Percentiles rank a stretch among this genome's conserved stretches.
These are phyloP conservation scores for Leucosporidium yakuticum DNA, from an alignment of 768 basidiomycete genomes.

Conservation along the genomic window DNA sequence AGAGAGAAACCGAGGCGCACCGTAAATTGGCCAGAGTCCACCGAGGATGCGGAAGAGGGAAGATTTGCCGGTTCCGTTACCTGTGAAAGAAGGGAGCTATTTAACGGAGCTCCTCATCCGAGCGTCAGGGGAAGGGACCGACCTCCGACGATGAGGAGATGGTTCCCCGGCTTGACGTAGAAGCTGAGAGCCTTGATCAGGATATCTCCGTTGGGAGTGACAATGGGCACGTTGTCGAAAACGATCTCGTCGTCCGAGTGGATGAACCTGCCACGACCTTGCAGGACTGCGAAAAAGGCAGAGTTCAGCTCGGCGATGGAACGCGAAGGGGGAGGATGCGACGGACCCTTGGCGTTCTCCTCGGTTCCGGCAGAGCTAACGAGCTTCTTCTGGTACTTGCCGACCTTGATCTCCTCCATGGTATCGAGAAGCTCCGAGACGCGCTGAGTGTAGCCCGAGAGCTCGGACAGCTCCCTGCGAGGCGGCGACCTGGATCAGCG, in stretches of 20 bases:
- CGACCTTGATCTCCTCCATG: constrained; percentile 75
- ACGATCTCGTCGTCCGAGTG: constrained; percentile 69
- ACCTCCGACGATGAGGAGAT: constrained; percentile 8
- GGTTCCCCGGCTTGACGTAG: constrained; percentile 67
- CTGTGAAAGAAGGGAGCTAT: constrained; percentile 55
- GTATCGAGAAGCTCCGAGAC: constrained; percentile 83
- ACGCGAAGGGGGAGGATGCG: background rate
- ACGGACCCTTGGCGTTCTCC: constrained; percentile 69
- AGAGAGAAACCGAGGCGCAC: constrained; percentile 42
- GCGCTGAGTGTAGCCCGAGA: constrained; percentile 90
- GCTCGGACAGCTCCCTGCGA: constrained; percentile 69
- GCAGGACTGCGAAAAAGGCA: constrained; percentile 55
- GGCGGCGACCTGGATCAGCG: too few species aligned
- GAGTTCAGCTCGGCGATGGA: background rate
- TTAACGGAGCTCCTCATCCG: constrained; percentile 83
- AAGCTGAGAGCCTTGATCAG: constrained; percentile 79
- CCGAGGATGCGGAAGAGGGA: constrained; percentile 86
- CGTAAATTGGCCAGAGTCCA: constrained; percentile 87
- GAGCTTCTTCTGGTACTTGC: constrained; percentile 81
- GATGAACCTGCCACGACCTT: constrained; percentile 68
- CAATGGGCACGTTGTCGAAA: constrained; percentile 88
- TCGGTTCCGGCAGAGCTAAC: constrained; percentile 57
- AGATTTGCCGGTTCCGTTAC: constrained; percentile 58
- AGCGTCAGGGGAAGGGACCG: constrained; percentile 29
- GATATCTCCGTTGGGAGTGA: constrained; percentile 92